Conservation (phyloP, 176 grass and related monocot species). For the Eremochloa ophiuroides region DNA sequence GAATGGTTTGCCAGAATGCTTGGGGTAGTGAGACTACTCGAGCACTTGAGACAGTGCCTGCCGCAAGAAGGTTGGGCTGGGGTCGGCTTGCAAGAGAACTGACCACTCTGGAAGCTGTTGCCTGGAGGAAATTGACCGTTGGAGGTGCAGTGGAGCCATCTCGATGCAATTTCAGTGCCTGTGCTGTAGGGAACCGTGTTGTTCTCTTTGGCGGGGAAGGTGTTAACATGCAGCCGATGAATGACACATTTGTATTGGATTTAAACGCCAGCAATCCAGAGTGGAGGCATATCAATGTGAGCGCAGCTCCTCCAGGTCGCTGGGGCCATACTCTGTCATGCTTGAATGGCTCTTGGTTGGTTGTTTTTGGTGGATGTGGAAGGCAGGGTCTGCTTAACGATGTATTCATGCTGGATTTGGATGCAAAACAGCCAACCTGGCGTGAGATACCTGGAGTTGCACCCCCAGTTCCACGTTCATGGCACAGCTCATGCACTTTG, state of each 20-base stretch:
- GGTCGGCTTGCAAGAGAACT: constrained; percentile 75
- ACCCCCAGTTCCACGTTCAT: constrained; percentile 81
- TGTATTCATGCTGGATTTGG: constrained; percentile 93
- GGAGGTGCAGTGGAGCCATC: constrained; percentile 88
- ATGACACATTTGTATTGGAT: constrained; percentile 93
- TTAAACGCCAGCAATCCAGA: constrained; percentile 87
- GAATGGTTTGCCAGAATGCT: constrained; percentile 95
- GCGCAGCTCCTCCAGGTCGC: constrained; percentile 72
- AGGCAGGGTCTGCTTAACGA: constrained; percentile 81
- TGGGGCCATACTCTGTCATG: constrained; percentile 89
- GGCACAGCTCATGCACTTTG: constrained; percentile 85
- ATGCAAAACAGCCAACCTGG: constrained; percentile 84
- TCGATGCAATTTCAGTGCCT: constrained; percentile 94
- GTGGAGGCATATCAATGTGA: constrained; percentile 86
- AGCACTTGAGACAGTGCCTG: constrained; percentile 74
- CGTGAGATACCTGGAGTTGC: constrained; percentile 83
- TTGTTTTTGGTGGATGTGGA: constrained; percentile 86
- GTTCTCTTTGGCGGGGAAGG: constrained; percentile 93
- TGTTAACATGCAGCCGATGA: constrained; percentile 98
- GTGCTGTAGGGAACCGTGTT: constrained; percentile 88
- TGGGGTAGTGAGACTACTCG: constrained; percentile 84
- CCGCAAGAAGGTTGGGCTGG: constrained; percentile 81
- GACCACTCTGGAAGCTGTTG: constrained; percentile 82
- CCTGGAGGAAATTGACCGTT: constrained; percentile 79
- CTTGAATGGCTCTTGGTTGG: constrained; percentile 88